A percentile compares a stretch with the other conserved stretches of the same genome.
Conservation (phyloP, 2,329 filamentous ascomycete species). For the Zasmidium cellare region DNA sequence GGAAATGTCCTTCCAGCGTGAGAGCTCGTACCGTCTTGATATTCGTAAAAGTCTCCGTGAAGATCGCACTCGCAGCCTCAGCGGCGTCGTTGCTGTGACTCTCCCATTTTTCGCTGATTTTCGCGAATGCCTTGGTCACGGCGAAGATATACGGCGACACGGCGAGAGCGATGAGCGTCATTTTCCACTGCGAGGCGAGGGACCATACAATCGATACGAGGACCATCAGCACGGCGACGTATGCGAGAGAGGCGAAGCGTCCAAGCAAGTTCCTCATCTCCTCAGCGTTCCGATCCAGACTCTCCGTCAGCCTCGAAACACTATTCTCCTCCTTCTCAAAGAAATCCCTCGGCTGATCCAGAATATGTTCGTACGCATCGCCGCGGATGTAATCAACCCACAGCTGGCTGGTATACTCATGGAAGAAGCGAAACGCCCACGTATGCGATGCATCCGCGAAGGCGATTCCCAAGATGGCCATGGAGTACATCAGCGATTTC, state of each 20-base stretch:
- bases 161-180: constrained; percentile 74
- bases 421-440: constrained; percentile 67
- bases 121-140: constrained; percentile 65
- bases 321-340: constrained; percentile 71
- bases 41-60: constrained; percentile 75
- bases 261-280: constrained; percentile 83
- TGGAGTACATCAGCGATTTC: constrained; percentile 63
- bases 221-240: constrained; percentile 69
- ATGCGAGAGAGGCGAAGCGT: constrained; percentile 69
- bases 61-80: constrained; percentile 60
- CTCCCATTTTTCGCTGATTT: constrained; percentile 72
- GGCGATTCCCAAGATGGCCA: constrained; percentile 68
- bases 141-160: constrained; percentile 67
- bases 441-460: constrained; percentile 64
- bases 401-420: constrained; percentile 69
- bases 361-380: constrained; percentile 66
- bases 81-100: constrained; percentile 63
- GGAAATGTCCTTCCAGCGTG: constrained; percentile 72
- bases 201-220: constrained; percentile 72
- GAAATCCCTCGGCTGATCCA: constrained; percentile 76
- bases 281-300: constrained; percentile 78
- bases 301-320: constrained; percentile 64
- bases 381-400: constrained; percentile 75
- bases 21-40: constrained; percentile 77
- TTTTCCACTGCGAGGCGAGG: constrained; percentile 71